Percentiles rank a stretch among this genome's conserved stretches.
Conservation (phyloP, 176 grass and related monocot species). For the Carex pumila region DNA sequence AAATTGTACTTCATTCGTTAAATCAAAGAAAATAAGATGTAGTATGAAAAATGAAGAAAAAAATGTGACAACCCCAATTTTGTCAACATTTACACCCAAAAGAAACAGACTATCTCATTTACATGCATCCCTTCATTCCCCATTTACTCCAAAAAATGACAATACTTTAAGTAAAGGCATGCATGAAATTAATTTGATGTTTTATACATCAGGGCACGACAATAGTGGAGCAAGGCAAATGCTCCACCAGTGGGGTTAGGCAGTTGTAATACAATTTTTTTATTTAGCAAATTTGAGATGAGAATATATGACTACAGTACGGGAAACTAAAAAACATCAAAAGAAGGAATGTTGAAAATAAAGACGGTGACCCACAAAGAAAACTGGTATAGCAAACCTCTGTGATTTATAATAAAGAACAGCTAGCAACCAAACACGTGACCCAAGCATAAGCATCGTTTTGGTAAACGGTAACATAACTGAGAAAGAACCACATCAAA, state of each 20-base stretch:
- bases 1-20: constrained; percentile 11
- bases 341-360: neutral
- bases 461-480: neutral
- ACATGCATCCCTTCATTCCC: neutral
- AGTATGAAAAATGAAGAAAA: neutral
- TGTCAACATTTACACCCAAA: constrained; percentile 8
- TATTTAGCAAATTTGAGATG: neutral
- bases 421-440: neutral
- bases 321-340: neutral
- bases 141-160: neutral
- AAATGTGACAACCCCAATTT: neutral
- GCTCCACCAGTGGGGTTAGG: neutral
- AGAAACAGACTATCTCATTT: neutral
- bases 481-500: neutral
- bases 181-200: neutral
- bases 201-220: neutral
- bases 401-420: neutral
- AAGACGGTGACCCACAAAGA: constrained; percentile 2
- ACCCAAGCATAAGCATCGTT: neutral
- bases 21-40: constrained; percentile 8
- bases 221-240: neutral
- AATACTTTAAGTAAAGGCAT: neutral
- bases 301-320: constrained; percentile 5
- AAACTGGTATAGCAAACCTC: neutral
- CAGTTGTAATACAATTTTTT: neutral